A percentile compares a stretch with the other conserved stretches of the same genome.
Evolutionary conservation across 768 basidiomycete species (phyloP).

Genomic region (Trametes sanguinea): DNA sequence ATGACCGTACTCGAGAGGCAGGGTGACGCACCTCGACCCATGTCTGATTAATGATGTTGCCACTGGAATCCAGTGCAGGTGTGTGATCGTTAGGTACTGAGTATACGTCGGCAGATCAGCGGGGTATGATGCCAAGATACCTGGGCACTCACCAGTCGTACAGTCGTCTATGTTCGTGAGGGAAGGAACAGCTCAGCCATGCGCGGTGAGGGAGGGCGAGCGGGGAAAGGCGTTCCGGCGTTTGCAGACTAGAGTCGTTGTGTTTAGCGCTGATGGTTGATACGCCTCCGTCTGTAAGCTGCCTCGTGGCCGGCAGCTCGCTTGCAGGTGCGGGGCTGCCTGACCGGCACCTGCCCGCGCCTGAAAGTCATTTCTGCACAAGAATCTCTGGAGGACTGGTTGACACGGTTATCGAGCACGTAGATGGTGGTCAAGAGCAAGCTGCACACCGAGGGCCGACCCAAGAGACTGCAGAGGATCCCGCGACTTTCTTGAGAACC

Average conservation of each 20-base stretch:
- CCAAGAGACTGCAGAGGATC: background rate
- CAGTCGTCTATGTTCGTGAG: constrained; percentile 17
- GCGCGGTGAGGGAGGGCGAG: background rate
- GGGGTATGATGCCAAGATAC: background rate
- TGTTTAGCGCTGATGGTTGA: constrained; percentile 20
- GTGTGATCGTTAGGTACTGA: constrained; percentile 1
- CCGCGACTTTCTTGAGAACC: background rate
- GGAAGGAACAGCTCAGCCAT: constrained; percentile 6
- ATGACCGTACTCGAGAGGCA: background rate
- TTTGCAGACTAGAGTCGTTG: background rate
- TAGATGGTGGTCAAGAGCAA: background rate
- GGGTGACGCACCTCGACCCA: constrained; percentile 26
- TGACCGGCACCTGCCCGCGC: background rate
- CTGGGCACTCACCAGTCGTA: constrained; percentile 7
- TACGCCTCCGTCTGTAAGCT: constrained; percentile 6
- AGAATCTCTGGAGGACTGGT: background rate
- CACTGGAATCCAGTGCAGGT: constrained; percentile 3
- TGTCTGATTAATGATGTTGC: constrained; percentile 15
- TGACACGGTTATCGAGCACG: background rate
- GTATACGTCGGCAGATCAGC: background rate
- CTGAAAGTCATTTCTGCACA: background rate
- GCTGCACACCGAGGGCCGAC: background rate
- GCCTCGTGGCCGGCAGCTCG: constrained; percentile 12
- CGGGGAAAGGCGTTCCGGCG: constrained; percentile 11
- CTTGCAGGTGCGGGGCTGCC: background rate